These are phyloP conservation scores for Patellifolia procumbens DNA, from an alignment of 179 eudicot genomes.

Conservation along the genomic window DNA sequence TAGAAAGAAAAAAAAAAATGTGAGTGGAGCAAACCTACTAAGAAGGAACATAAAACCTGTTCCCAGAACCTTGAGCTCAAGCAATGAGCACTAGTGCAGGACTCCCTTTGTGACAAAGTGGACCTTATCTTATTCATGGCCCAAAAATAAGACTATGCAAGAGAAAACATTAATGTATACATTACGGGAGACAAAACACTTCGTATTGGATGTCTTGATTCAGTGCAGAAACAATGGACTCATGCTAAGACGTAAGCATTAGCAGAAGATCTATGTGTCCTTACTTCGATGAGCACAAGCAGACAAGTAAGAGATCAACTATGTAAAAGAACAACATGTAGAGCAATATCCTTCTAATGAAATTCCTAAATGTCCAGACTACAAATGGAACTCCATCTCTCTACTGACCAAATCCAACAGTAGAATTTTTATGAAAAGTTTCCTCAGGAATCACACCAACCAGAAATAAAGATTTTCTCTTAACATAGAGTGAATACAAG, in stretches of 20 bases:
- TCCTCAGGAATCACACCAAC: not conserved
- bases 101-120: not conserved
- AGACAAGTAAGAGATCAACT: not conserved
- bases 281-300: not conserved
- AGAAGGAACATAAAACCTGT: not conserved
- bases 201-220: not conserved
- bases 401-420: not conserved
- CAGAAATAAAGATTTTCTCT: not conserved
- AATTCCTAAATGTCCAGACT: not conserved
- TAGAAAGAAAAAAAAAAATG: not conserved
- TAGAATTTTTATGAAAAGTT: not conserved
- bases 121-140: not conserved
- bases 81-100: not conserved
- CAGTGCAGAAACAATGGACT: not conserved
- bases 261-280: not conserved
- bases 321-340: not conserved
- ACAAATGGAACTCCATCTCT: not conserved
- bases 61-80: not conserved
- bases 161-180: not conserved
- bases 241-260: not conserved
- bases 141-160: not conserved
- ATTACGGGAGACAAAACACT: not conserved
- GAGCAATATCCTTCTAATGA: not conserved
- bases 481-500: not conserved
- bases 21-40: not conserved